Percentiles rank a stretch among this genome's conserved stretches.
Evolutionary conservation across 257 asterid genomes (phyloP).

Genomic region (Echium plantagineum): DNA sequence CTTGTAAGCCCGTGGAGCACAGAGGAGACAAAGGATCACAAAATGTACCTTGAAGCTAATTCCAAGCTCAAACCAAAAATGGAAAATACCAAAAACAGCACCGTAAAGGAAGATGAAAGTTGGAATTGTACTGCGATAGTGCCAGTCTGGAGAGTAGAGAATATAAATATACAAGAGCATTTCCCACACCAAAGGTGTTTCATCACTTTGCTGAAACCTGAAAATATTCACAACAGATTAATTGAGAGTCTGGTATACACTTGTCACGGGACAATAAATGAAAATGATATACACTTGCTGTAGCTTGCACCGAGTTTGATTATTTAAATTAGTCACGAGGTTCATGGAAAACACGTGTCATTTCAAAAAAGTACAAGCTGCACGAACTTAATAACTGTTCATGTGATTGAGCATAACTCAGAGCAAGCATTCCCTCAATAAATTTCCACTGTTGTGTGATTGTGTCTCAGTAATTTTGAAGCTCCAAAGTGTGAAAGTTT

Average conservation of each 20-base stretch:
- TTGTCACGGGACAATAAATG: background rate
- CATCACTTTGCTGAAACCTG: constrained; percentile 24
- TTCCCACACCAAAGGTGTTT: constrained; percentile 21
- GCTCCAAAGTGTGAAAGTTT: too few species aligned
- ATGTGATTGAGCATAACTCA: too few species aligned
- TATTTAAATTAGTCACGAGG: too few species aligned
- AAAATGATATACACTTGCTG: background rate
- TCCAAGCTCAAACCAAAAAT: constrained; percentile 10
- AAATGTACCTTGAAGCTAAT: constrained; percentile 20
- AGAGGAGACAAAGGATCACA: constrained; percentile 12
- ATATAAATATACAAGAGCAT: constrained; percentile 15
- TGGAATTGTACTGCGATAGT: constrained; percentile 19
- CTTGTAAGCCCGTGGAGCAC: constrained; percentile 18
- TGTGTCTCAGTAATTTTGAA: too few species aligned
- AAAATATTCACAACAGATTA: background rate
- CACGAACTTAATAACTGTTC: too few species aligned
- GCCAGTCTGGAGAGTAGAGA: constrained; percentile 18
- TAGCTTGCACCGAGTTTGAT: background rate
- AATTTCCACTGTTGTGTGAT: too few species aligned
- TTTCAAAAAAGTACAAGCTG: too few species aligned
- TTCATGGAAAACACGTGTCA: too few species aligned
- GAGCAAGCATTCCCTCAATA: too few species aligned
- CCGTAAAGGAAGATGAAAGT: constrained; percentile 19
- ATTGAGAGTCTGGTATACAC: background rate
- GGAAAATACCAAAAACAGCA: constrained; percentile 10